A percentile compares a stretch with the other conserved stretches of the same genome.
Evolutionary conservation across 192 early-diverging fungal genomes (phyloP).

Genomic region (Mortierella hygrophila): DNA sequence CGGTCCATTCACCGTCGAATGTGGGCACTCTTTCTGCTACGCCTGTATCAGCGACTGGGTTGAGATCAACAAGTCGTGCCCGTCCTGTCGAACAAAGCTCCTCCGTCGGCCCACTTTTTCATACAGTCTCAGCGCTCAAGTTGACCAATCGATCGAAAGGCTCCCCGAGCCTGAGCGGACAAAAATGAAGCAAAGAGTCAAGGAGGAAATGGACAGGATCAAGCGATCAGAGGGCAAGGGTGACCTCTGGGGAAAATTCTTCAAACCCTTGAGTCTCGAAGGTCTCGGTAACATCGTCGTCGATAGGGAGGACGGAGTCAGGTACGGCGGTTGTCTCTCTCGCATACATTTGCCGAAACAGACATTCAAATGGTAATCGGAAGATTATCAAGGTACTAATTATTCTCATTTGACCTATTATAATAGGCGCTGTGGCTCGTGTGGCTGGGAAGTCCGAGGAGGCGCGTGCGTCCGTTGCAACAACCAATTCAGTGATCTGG

Average conservation of each 20-base stretch:
- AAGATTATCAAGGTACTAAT: no score
- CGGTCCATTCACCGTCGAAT: conserved; percentile 51
- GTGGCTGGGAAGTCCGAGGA: conserved; percentile 45
- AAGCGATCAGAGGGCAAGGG: conserved; percentile 15
- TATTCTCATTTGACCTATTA: not conserved
- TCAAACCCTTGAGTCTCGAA: conserved; percentile 28
- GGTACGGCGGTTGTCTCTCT: conserved; percentile 19
- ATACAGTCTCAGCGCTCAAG: conserved; percentile 53
- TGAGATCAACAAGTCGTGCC: conserved; percentile 52
- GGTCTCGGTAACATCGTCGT: conserved; percentile 23
- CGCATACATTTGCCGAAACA: no score
- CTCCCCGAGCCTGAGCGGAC: conserved; percentile 35
- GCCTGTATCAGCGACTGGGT: conserved; percentile 54
- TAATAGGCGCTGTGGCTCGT: conserved; percentile 47
- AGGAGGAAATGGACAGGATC: conserved; percentile 23
- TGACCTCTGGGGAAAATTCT: conserved; percentile 35
- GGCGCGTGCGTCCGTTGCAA: conserved; percentile 35
- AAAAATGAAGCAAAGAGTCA: conserved; percentile 10
- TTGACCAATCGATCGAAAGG: conserved; percentile 34
- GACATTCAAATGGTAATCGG: no score
- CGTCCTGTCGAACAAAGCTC: conserved; percentile 54
- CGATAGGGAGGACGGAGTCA: conserved; percentile 53
- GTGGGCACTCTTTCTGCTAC: conserved; percentile 59
- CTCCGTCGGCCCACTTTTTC: conserved; percentile 45
- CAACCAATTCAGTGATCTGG: conserved; percentile 38